phyloP scores from a whole-genome alignment of 805 yeast genomes.

The Hanseniaspora thailandica region DNA sequence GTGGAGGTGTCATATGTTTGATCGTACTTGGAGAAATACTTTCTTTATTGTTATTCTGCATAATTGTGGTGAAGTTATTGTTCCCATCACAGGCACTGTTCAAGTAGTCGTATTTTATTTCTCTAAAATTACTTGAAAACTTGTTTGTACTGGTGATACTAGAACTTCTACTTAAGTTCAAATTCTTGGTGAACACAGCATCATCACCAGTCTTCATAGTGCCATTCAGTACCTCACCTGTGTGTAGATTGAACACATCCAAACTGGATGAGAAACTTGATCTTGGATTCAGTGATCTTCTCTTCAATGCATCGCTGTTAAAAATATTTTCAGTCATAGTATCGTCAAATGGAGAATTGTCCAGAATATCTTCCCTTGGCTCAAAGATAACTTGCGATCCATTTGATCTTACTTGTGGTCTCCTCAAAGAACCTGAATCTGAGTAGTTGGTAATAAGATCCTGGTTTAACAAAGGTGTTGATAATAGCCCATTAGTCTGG shows the following conservation, averaged over 20 bases:
- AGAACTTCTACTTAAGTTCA: not conserved
- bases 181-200: not conserved
- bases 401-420: not conserved
- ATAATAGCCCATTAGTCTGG: not conserved
- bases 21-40: not conserved
- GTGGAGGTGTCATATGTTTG: not conserved
- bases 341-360: not conserved
- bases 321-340: not conserved
- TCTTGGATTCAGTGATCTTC: conserved; percentile 1
- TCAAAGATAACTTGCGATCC: not conserved
- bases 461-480: not conserved
- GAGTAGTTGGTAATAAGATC: not conserved
- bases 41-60: not conserved
- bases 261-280: conserved; percentile 6
- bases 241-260: not conserved
- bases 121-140: not conserved
- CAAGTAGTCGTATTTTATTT: not conserved
- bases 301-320: not conserved
- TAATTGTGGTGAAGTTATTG: not conserved
- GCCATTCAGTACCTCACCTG: not conserved
- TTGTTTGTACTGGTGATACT: too few relatives aligned
- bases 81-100: not conserved
- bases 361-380: not conserved
- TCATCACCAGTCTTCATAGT: not conserved
- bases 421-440: not conserved